Conservation (phyloP, 495 filamentous ascomycete species). For the Pyrenula aspistea region DNA sequence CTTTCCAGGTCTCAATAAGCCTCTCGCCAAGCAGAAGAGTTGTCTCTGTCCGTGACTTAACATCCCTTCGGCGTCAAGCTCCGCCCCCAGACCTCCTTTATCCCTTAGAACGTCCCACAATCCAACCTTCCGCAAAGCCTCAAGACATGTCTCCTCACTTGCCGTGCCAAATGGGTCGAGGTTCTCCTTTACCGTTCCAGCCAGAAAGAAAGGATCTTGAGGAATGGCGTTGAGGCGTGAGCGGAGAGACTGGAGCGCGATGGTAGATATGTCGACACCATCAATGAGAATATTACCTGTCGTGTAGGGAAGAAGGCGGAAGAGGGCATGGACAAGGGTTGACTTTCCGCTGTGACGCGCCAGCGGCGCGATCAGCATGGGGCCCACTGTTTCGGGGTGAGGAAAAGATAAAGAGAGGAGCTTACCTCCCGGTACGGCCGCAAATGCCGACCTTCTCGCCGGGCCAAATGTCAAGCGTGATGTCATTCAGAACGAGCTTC, state of each 20-base stretch:
- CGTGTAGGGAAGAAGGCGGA: slow-evolving; percentile 38
- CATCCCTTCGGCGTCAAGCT: slow-evolving; percentile 28
- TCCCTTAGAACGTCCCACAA: slow-evolving; percentile 35
- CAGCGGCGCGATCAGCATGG: slow-evolving; percentile 7
- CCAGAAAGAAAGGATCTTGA: slow-evolving; percentile 45
- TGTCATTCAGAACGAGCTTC: background rate
- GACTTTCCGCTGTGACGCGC: slow-evolving; percentile 37
- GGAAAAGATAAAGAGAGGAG: background rate
- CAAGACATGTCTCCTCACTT: slow-evolving; percentile 25
- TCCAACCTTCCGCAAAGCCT: slow-evolving; percentile 34
- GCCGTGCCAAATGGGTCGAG: slow-evolving; percentile 23
- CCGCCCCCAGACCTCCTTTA: slow-evolving; percentile 35
- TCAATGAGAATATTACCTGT: slow-evolving; percentile 34
- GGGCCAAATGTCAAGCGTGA: slow-evolving; percentile 10
- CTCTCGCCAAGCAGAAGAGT: slow-evolving; percentile 52
- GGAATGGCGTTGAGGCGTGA: slow-evolving; percentile 38
- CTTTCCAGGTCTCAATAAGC: slow-evolving; percentile 35
- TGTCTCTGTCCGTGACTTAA: slow-evolving; percentile 53
- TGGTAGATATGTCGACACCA: slow-evolving; percentile 29
- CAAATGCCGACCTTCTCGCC: slow-evolving; percentile 33
- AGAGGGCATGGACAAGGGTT: slow-evolving; percentile 37
- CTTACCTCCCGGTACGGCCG: slow-evolving; percentile 20
- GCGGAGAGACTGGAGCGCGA: slow-evolving; percentile 34
- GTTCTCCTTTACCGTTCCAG: slow-evolving; percentile 32
- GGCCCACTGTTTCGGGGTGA: background rate